Conservation (phyloP, 1,139 yeast species). For the Candida pseudoviswanathii region DNA sequence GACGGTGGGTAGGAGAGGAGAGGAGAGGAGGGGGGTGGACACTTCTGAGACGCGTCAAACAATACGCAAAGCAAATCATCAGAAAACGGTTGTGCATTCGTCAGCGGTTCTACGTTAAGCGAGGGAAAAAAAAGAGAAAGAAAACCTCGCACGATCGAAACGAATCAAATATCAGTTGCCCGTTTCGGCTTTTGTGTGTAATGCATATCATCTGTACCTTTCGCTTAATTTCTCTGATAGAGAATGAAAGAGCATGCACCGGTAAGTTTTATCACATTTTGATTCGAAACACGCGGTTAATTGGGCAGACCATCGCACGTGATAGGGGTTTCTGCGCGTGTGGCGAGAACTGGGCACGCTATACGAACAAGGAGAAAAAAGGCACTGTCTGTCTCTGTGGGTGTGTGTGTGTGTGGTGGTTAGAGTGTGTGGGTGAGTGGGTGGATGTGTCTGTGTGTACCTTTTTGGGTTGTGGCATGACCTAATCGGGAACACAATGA, state of each 20-base stretch:
- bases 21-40: no score
- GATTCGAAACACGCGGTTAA: no score
- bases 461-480: background rate
- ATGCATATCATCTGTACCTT: background rate
- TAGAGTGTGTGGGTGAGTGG: background rate
- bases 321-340: no score
- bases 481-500: background rate
- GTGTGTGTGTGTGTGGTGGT: background rate
- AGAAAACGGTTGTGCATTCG: background rate
- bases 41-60: no score
- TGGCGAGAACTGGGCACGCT: no score
- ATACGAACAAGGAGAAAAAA: background rate
- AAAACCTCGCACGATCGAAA: conserved; percentile 1
- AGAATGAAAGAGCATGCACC: background rate
- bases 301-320: no score
- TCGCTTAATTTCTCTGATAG: background rate
- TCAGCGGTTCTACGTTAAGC: background rate
- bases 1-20: no score
- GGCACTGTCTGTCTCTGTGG: background rate
- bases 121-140: background rate
- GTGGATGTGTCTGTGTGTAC: background rate
- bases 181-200: background rate
- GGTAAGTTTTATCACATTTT: no score
- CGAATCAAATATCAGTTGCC: background rate
- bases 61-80: background rate